Base-by-base conservation (phyloP, 1,284 basidiomycete species). In the Cutaneotrichosporon arboriforme region DNA sequence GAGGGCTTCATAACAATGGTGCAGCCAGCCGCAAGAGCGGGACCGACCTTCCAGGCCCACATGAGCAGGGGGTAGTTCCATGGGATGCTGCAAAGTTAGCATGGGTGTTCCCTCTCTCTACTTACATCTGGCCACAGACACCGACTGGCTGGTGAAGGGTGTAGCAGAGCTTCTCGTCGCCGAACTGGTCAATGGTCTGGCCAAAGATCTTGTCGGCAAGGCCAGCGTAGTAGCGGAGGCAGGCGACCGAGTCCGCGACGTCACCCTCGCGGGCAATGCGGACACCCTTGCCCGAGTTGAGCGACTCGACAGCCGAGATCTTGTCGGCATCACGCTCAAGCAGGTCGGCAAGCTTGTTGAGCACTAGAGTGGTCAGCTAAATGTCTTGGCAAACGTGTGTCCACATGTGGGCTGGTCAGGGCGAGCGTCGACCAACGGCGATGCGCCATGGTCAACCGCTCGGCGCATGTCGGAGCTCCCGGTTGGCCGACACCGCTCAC, bases 1-100 rank as follows among this genome's bases (percentile, higher is more conserved):
- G 90, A 90, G 8, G 92, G 88, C 76, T 97, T 74, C 62, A 74
- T 68, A 55, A 72, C 55, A 43, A 74, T 54, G 7, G 60, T 62
- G 53, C 69, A 70, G 20, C 70, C 72, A 41, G 84, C 84, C 5
- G 91, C 90, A 49, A 94, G 81, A 3, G 91, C 91, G 21, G 91
- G 91, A 9, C 85, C 90, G 49, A 92, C 81, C 76, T 93, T 93
- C 89, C 90, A 93, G 4, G 85, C 79, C 84, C 88, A 89, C 89
- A 93, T 91, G 63, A 83, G 83, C 69, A 93, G 87, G 14, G 90
- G 91, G 72, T 91, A 93, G 76, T 92, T 92, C 87, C 87, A 90
- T 12, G 88, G 88, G 61, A 90, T 90, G 63, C 87, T 89, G 65
- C 10, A 38, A 7, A n/a, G 52, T 54, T 18, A 55, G 48, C 39